Percentiles rank a stretch among this genome's conserved stretches.
These are phyloP conservation scores for Phytophthora agathidicida DNA, from an alignment of 352 stramenopile species.

Conservation along the genomic window DNA sequence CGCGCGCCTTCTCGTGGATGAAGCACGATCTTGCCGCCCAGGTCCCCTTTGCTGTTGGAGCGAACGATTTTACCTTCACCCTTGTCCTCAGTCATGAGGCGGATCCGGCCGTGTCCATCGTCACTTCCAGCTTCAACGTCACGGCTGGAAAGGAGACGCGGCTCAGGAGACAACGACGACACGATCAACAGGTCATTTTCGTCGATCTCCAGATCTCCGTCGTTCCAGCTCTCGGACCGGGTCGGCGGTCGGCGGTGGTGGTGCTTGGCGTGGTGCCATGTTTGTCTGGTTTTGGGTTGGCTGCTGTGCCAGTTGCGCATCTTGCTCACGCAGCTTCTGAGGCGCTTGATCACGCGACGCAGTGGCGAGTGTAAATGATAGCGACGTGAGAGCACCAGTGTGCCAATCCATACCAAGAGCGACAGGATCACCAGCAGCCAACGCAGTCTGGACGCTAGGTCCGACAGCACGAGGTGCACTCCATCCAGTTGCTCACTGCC, in stretches of 20 bases:
- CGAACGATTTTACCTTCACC: slow-evolving; percentile 29
- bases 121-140: slow-evolving; percentile 1
- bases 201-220: slow-evolving; percentile 61
- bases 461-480: slow-evolving; percentile 33
- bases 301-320: slow-evolving; percentile 25
- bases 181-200: slow-evolving; percentile 76
- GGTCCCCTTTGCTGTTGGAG: slow-evolving; percentile 17
- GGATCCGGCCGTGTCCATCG: not conserved
- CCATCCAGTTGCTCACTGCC: slow-evolving; percentile 41
- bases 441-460: slow-evolving; percentile 43
- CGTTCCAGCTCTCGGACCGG: slow-evolving; percentile 24
- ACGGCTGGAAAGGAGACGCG: slow-evolving; percentile 33
- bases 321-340: slow-evolving; percentile 27
- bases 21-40: slow-evolving; percentile 62
- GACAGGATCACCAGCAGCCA: slow-evolving; percentile 51
- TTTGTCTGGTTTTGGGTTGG: slow-evolving; percentile 6
- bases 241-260: slow-evolving; percentile 15
- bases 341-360: slow-evolving; percentile 32
- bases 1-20: slow-evolving; percentile 63
- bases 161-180: slow-evolving; percentile 66
- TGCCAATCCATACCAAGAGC: slow-evolving; percentile 49
- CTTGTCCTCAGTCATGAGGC: slow-evolving; percentile 30
- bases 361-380: slow-evolving; percentile 60
- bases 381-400: slow-evolving; percentile 49
- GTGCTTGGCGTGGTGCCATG: slow-evolving; percentile 12